phyloP scores from a whole-genome alignment of 371 early-diverging fungal genomes.

The Conidiobolus incongruus region DNA sequence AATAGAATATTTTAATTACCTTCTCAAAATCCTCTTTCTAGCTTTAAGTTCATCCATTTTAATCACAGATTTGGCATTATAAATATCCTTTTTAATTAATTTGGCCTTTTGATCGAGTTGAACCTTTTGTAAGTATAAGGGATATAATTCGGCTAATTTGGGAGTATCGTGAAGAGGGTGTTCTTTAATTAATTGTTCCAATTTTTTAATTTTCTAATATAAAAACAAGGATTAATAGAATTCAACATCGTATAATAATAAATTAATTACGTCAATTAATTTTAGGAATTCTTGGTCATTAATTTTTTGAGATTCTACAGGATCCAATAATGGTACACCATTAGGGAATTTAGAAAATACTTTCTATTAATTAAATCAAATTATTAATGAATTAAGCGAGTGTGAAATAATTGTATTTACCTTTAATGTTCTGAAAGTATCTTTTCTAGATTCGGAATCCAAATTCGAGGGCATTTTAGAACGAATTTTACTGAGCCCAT shows the following conservation, averaged over 20 bases:
- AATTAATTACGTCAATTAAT: slow-evolving; percentile 21
- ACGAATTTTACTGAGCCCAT: slow-evolving; percentile 53
- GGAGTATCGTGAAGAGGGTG: slow-evolving; percentile 29
- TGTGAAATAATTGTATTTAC: too few species aligned
- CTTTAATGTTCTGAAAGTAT: too few species aligned
- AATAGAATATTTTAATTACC: slow-evolving; percentile 7
- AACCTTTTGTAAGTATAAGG: slow-evolving; percentile 38
- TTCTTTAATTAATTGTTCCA: slow-evolving; percentile 34
- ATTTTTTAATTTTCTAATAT: slow-evolving; percentile 30
- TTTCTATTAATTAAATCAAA: too few species aligned
- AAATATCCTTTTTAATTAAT: slow-evolving; percentile 37
- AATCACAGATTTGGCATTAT: too few species aligned
- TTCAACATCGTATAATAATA: background rate
- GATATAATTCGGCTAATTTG: slow-evolving; percentile 30
- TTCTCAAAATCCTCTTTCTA: slow-evolving; percentile 70
- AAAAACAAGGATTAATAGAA: background rate
- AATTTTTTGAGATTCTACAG: slow-evolving; percentile 76
- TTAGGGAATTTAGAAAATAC: too few species aligned
- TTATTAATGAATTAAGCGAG: too few species aligned
- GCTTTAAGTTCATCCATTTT: slow-evolving; percentile 84
- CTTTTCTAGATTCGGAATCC: too few species aligned
- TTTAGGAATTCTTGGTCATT: slow-evolving; percentile 54
- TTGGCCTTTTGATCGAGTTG: slow-evolving; percentile 25
- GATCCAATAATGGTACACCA: slow-evolving; percentile 65
- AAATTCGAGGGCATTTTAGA: slow-evolving; percentile 55